These are phyloP conservation scores for Drosera capensis DNA, from an alignment of 148 eudicot genomes.

Conservation along the genomic window DNA sequence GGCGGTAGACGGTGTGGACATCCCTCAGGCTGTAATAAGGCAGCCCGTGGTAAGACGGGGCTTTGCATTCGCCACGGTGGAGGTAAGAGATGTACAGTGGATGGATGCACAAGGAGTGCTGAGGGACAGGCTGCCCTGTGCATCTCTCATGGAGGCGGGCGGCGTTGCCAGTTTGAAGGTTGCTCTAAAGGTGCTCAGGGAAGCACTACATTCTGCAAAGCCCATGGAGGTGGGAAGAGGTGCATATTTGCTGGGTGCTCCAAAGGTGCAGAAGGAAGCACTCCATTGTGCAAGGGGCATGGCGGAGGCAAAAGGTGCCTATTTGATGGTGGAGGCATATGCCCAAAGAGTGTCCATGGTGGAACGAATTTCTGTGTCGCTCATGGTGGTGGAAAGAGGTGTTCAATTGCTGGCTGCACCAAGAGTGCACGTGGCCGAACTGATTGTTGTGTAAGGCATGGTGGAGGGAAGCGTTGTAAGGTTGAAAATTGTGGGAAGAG, in stretches of 20 bases:
- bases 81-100: constrained; percentile 46
- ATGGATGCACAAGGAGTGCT: constrained; percentile 44
- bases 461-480: constrained; percentile 59
- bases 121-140: constrained; percentile 50
- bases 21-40: constrained; percentile 39
- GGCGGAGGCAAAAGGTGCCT: constrained; percentile 61
- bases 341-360: constrained; percentile 70
- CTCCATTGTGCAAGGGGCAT: constrained; percentile 62
- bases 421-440: constrained; percentile 72
- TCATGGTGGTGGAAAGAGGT: constrained; percentile 72
- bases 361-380: constrained; percentile 56
- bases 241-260: constrained; percentile 45
- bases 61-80: constrained; percentile 54
- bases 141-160: constrained; percentile 57
- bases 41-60: constrained; percentile 52
- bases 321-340: constrained; percentile 42
- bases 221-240: constrained; percentile 62
- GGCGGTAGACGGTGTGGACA: constrained; percentile 45
- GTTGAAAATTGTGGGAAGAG: constrained; percentile 50
- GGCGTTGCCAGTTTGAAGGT: constrained; percentile 35
- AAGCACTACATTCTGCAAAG: constrained; percentile 44
- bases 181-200: constrained; percentile 60
- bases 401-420: constrained; percentile 36
- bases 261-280: constrained; percentile 67
- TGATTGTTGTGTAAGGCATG: constrained; percentile 53